Evolutionary conservation across 176 grass and related monocot species (phyloP), one percentile per base, ranked within the genome.

Genomic region (Bromus sterilis): DNA sequence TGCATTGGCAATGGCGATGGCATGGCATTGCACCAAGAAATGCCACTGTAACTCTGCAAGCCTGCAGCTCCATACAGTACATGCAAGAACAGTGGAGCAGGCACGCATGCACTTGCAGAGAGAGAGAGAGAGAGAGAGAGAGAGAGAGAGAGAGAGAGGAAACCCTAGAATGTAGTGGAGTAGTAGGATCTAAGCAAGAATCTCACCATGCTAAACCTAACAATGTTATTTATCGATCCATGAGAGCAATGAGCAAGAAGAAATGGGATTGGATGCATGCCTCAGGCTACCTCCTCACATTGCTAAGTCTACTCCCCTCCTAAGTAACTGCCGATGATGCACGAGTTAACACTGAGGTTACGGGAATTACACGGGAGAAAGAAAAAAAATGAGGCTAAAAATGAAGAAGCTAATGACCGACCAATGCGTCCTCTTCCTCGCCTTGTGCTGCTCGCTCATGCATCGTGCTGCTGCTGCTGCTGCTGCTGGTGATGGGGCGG

Each of bases 351-450:
- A 53, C 77, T 42, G 55, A 82, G 80, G 87, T 78, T 51, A 57
- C 83, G 56, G 82, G 63, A 86, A 86, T 86, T 82, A 78, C 87
- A 85, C 8, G 62, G 72, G 37, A 68, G 39, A 85, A 65, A 60
- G 35, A 71, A 61, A 71, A 46, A 44, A 41, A 65, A 16, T 33
- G 5, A 48, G 40, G 71, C 58, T 53, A 71, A 70, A 78, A 80
- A 39, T n/a, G n/a, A n/a, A n/a, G n/a, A n/a, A 56, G 78, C 78
- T 89, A 89, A 82, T 66, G 71, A 31, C 78, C 78, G 71, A 31
- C 78, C 78, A 86, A 81, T 85, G 82, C 82, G 64, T 89, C 83
- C 78, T 85, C 78, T 58, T 61, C 68, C 56, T 68, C 23, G 78
- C 78, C 37, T 39, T 49, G 49, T 83, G 58, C 40, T 56, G 63